Evolutionary conservation across 106 monocot species (phyloP).

Genomic region (Apostasia ramifera): DNA sequence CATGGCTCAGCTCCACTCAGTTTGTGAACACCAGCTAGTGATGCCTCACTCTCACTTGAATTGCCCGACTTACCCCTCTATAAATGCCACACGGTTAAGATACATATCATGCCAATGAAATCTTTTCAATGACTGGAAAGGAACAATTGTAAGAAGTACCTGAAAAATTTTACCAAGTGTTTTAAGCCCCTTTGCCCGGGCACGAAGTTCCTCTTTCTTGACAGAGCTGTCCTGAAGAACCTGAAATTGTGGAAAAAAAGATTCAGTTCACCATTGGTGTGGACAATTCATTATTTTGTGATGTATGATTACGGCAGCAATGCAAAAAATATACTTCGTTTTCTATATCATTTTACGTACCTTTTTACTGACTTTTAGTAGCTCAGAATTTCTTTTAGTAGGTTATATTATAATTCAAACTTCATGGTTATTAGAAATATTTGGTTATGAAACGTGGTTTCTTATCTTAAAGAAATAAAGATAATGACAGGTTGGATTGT

Average conservation of each 20-base stretch:
- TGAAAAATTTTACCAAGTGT: slow-evolving; percentile 92
- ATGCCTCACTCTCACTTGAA: slow-evolving; percentile 25
- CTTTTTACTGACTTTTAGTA: too few relatives aligned
- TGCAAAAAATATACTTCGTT: too few relatives aligned
- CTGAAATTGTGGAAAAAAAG: slow-evolving; percentile 22
- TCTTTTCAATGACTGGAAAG: background rate
- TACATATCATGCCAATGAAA: background rate
- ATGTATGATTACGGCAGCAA: background rate
- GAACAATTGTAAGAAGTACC: slow-evolving; percentile 22
- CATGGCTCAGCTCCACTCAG: slow-evolving; percentile 29
- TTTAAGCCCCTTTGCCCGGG: slow-evolving; percentile 92
- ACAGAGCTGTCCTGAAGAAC: slow-evolving; percentile 74
- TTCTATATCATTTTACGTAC: too few relatives aligned
- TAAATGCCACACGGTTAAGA: background rate
- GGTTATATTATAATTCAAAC: too few relatives aligned
- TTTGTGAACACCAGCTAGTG: slow-evolving; percentile 11
- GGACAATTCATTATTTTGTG: background rate
- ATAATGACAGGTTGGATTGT: too few relatives aligned
- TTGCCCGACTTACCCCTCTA: slow-evolving; percentile 43
- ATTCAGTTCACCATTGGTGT: background rate
- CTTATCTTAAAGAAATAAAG: too few relatives aligned
- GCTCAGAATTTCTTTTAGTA: too few relatives aligned
- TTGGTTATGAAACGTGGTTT: too few relatives aligned
- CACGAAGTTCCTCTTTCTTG: slow-evolving; percentile 84
- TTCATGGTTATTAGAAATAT: too few relatives aligned